Base-by-base conservation (phyloP, 306 rosid genomes). In the Casuarina equisetifolia region DNA sequence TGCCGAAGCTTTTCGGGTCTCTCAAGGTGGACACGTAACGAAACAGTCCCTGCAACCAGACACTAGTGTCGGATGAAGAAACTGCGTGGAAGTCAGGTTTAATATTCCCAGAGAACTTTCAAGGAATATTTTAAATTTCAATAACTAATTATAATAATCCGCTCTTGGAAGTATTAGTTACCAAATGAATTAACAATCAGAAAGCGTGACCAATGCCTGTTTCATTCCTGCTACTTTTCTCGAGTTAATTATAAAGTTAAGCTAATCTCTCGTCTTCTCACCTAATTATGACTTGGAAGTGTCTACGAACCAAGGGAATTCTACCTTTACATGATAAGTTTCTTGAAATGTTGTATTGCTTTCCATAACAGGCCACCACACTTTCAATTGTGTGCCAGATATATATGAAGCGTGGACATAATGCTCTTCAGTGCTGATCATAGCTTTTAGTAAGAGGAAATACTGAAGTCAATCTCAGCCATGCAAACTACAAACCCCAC, bases 11-110 rank as follows among this genome's bases (percentile, higher is more conserved):
- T 66, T 69, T 1, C 1, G 62, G 70, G 70, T 17, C 74, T 72
- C 58, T 6, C 13, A 9, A 67, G 67, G 80, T 48, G 69, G 70
- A 81, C 73, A 78, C 82, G 85, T 86, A 44, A 62, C 13, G 66
- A 77, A 55, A 39, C 42, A 36, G 77, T 8, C 52, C 36, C 35
- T 2, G 51, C 20, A 16, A 69, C 74, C 42, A 59, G 72, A 78
- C 86, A 81, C 66, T 38, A 36, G 58, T 13, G 79, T 63, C 73
- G 62, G 12, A 72, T 85, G 44, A 61, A 38, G 71, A 63, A 80
- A 74, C 58, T 16, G 76, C 76, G 69, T 67, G 40, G 62, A 72
- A 69, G 73, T 35, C 43, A 73, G 32, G 48, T 49, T 32, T 10
- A 75, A 38, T 52, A n/a, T 3, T 11, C 44, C 3, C 11, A 35